Percentiles rank a stretch among this genome's conserved stretches.
phyloP scores from a whole-genome alignment of 352 stramenopile genomes.

The Phytopythium helicoides region DNA sequence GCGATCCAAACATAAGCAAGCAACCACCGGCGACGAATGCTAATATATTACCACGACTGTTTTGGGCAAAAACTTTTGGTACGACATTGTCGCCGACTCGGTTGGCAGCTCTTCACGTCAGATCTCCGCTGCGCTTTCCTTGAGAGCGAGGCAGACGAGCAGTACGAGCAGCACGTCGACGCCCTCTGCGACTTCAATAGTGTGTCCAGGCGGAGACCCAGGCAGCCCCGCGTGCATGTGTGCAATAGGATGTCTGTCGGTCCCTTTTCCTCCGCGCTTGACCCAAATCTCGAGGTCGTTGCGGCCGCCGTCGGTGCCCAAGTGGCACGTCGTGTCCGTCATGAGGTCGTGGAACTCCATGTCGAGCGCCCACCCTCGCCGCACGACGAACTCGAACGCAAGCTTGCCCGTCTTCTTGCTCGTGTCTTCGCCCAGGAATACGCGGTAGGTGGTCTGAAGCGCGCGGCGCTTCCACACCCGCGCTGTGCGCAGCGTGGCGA shows the following conservation, averaged over 20 bases:
- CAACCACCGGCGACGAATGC: too few species aligned
- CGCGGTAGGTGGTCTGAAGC: conserved; percentile 17
- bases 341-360: conserved; percentile 35
- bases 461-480: conserved; percentile 22
- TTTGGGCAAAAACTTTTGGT: too few species aligned
- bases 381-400: conserved; percentile 26
- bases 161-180: conserved; percentile 33
- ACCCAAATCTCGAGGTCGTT: conserved; percentile 38
- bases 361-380: conserved; percentile 15
- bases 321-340: conserved; percentile 24
- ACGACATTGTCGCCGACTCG: too few species aligned
- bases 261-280: conserved; percentile 18
- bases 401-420: conserved; percentile 15
- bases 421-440: conserved; percentile 13
- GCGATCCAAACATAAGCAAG: too few species aligned
- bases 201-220: conserved; percentile 21
- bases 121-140: conserved; percentile 17
- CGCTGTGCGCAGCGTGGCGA: conserved; percentile 33
- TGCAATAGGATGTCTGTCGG: conserved; percentile 19
- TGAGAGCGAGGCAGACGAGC: conserved; percentile 24
- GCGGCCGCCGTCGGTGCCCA: conserved; percentile 18
- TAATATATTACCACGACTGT: too few species aligned
- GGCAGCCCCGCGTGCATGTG: conserved; percentile 24
- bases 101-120: too few species aligned
- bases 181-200: conserved; percentile 30